A percentile compares a stretch with the other conserved stretches of the same genome.
Conservation (phyloP, 371 early-diverging fungal genomes). For the Actinomucor elegans region DNA sequence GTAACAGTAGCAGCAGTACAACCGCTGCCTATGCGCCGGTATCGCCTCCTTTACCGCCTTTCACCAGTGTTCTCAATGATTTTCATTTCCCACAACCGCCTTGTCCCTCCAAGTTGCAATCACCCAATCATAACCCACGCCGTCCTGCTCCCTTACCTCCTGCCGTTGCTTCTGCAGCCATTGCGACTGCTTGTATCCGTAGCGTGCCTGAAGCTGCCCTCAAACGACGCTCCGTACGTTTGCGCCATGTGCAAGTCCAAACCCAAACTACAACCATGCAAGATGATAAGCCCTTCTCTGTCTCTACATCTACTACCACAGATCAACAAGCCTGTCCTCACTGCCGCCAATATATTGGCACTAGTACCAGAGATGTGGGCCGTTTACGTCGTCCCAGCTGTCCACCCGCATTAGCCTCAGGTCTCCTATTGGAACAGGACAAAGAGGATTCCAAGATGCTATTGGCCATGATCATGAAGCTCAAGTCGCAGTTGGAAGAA, state of each 20-base stretch:
- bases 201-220: constrained; percentile 34
- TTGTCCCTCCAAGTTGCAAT: constrained; percentile 6
- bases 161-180: constrained; percentile 36
- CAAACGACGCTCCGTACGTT: constrained; percentile 34
- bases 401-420: constrained; percentile 35
- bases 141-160: constrained; percentile 38
- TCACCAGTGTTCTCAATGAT: constrained; percentile 14
- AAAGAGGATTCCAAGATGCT: constrained; percentile 10
- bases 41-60: constrained; percentile 1
- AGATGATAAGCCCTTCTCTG: not conserved
- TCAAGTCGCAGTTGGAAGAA: constrained; percentile 45
- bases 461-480: constrained; percentile 27
- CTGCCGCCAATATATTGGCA: constrained; percentile 17
- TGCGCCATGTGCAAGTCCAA: constrained; percentile 41
- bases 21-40: not conserved
- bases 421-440: not conserved
- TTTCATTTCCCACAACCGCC: constrained; percentile 36
- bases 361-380: not conserved
- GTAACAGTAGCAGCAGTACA: not conserved
- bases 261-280: constrained; percentile 6
- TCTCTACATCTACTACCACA: not conserved
- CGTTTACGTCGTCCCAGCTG: constrained; percentile 23
- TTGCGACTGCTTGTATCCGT: constrained; percentile 21
- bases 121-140: constrained; percentile 12
- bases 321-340: constrained; percentile 30